Base-by-base conservation (phyloP, 2,329 filamentous ascomycete species). In the Aspergillus uvarum region DNA sequence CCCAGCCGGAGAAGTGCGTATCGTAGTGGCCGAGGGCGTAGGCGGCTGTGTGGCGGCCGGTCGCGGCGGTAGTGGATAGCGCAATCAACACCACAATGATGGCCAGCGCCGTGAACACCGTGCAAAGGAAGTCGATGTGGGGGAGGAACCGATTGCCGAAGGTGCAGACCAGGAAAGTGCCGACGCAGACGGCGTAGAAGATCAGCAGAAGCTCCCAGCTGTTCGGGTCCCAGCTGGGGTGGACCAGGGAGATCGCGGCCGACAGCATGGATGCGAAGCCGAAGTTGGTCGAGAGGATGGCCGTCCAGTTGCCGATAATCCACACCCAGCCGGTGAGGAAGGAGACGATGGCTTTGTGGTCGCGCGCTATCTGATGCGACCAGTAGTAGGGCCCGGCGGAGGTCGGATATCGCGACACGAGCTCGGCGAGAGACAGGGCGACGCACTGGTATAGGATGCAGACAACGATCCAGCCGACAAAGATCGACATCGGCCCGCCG, bases 191-290 rank as follows among this genome's bases (percentile, higher is more conserved):
- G 52, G 78, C 88, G 66, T 90, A 83, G 77, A 92, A 91, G 63
- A 91, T 86, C 22, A 92, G 78, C 59, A 89, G 86, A 19, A 89
- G 79, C 72, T 92, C 88, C 80, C 88, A 92, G 29, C 79, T 71
- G 48, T 80, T 81, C 50, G 83, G 76, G 0, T 70, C 76, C 70
- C 82, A 85, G 59, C 82, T 78, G 0, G 83, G 81, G 56, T 84
- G 80, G 65, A 82, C 87, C 65, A 87, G 80, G 2, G 80, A 78
- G 4, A 84, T 70, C 0, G 79, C 80, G 0, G 80, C 83, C 2
- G 80, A 80, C 35, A 86, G 74, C 51, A 87, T 68, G 1, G 80
- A 83, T 1, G 83, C 83, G 59, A 85, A 83, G 4, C 81, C 82
- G 61, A 84, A 84, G 69, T 83, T 83, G 58, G 83, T 81, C 1